Conservation (phyloP, 1,284 basidiomycete species). For the Sanghuangporus weigelae region DNA sequence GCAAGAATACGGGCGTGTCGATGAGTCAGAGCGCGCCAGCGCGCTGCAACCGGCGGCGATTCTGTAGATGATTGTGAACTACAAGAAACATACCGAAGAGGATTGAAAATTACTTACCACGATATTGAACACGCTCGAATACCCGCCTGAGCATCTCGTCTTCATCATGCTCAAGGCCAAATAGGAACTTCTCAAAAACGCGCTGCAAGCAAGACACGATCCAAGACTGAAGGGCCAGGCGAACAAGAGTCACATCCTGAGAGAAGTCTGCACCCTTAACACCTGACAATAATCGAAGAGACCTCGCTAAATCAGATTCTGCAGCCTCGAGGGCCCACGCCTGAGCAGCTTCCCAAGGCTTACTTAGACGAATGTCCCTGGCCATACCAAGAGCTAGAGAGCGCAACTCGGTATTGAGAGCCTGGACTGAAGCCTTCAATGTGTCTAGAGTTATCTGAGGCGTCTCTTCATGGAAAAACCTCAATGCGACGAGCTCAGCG, state of each 20-base stretch:
- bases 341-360: slow-evolving; percentile 14
- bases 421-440: slow-evolving; percentile 1
- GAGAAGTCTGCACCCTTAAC: slow-evolving; percentile 28
- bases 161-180: slow-evolving; percentile 30
- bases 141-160: slow-evolving; percentile 29
- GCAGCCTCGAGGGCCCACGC: slow-evolving; percentile 17
- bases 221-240: slow-evolving; percentile 38
- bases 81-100: not conserved
- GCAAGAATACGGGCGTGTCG: slow-evolving; percentile 6
- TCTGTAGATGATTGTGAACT: slow-evolving; percentile 1
- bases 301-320: slow-evolving; percentile 28
- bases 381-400: slow-evolving; percentile 8
- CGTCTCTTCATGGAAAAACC: slow-evolving; percentile 10
- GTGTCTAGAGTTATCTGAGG: slow-evolving; percentile 9
- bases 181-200: slow-evolving; percentile 33
- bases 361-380: slow-evolving; percentile 1
- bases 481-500: slow-evolving; percentile 12
- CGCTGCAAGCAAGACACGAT: slow-evolving; percentile 32
- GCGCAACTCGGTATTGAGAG: slow-evolving; percentile 14
- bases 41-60: slow-evolving; percentile 10
- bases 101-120: slow-evolving; percentile 22
- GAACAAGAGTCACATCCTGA: slow-evolving; percentile 33
- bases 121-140: slow-evolving; percentile 32
- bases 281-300: slow-evolving; percentile 29
- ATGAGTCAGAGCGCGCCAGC: slow-evolving; percentile 14